Conservation (phyloP, 83 land plant species). For the Thuja plicata region DNA sequence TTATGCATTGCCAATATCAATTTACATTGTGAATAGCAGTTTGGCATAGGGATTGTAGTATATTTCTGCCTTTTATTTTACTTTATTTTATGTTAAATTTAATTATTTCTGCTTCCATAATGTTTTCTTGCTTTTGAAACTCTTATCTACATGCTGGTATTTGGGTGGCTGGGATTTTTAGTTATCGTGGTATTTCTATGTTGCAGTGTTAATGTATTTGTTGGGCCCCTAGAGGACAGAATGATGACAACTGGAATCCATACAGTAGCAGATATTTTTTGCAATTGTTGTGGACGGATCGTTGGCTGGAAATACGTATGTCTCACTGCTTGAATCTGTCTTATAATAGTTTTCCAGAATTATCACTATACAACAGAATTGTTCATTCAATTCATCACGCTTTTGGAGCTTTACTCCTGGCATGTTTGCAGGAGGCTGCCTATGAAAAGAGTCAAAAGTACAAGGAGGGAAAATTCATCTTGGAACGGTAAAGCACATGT, state of each 20-base stretch:
- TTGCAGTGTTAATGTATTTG: constrained; percentile 71
- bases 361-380: neutral
- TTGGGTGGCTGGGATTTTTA: neutral
- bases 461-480: constrained; percentile 54
- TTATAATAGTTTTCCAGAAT: neutral
- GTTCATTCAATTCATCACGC: neutral
- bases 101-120: neutral
- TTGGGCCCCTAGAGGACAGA: constrained; percentile 74
- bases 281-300: constrained; percentile 79
- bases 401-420: constrained; percentile 1
- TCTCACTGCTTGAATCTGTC: constrained; percentile 7
- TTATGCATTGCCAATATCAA: neutral
- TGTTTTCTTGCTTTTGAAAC: neutral
- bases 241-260: constrained; percentile 89
- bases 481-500: constrained; percentile 33
- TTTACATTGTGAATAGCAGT: neutral
- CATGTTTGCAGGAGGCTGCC: constrained; percentile 43
- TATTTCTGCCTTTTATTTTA: neutral
- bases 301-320: constrained; percentile 98
- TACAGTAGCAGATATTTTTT: constrained; percentile 83
- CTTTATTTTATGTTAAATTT: neutral
- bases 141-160: neutral
- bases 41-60: neutral
- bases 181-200: constrained; percentile 1
- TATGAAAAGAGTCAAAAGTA: constrained; percentile 50